phyloP scores from a whole-genome alignment of 1,284 basidiomycete genomes.

The Paramarasmius palmivorus region DNA sequence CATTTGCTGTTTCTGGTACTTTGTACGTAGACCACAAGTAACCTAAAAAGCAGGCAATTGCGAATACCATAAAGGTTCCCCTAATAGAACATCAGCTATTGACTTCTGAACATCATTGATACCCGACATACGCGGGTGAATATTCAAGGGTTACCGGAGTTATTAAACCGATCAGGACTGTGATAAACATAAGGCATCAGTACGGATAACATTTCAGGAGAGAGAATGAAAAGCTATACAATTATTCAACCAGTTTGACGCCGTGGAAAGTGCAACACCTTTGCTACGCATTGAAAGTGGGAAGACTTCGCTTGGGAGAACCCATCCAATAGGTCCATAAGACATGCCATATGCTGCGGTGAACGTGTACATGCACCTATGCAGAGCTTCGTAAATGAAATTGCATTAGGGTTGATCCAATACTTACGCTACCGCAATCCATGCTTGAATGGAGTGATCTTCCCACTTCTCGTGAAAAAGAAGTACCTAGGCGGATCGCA shows the following conservation, averaged over 20 bases:
- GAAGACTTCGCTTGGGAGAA: constrained; percentile 82
- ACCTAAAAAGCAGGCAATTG: constrained; percentile 60
- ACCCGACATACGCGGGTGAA: constrained; percentile 54
- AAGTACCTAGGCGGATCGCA: constrained; percentile 41
- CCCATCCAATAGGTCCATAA: constrained; percentile 86
- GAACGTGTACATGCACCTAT: constrained; percentile 72
- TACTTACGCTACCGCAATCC: constrained; percentile 64
- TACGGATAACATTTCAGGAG: constrained; percentile 21
- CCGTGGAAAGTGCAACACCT: constrained; percentile 83
- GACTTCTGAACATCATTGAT: not conserved
- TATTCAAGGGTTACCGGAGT: constrained; percentile 72
- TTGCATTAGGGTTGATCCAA: constrained; percentile 5
- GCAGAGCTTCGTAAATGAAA: constrained; percentile 1
- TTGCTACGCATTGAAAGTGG: constrained; percentile 84
- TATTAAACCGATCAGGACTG: constrained; percentile 79
- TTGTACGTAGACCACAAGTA: constrained; percentile 68
- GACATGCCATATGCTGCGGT: constrained; percentile 83
- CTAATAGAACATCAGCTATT: constrained; percentile 30
- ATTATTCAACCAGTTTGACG: constrained; percentile 83
- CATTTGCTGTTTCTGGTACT: constrained; percentile 77
- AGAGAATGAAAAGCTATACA: constrained; percentile 45
- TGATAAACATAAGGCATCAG: constrained; percentile 1
- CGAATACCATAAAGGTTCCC: constrained; percentile 69
- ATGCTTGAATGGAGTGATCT: constrained; percentile 55
- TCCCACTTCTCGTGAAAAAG: constrained; percentile 56